A percentile compares a stretch with the other conserved stretches of the same genome.
Evolutionary conservation across 2,329 filamentous ascomycete species (phyloP).

Genomic region (Thielaviopsis euricoi): DNA sequence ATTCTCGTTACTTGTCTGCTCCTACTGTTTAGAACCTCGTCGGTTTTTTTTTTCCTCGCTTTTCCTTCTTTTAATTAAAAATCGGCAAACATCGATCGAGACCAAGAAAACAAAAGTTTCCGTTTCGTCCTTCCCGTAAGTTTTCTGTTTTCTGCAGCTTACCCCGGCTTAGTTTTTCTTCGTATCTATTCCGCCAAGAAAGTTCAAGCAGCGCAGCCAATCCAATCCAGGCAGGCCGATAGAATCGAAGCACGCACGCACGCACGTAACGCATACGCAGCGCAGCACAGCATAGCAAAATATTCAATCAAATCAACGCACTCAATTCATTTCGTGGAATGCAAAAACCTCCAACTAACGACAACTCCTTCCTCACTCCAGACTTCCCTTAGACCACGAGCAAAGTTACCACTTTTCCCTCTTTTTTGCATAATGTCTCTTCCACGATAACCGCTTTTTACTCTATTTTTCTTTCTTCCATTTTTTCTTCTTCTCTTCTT

Average conservation of each 20-base stretch:
- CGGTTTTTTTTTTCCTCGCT: neutral
- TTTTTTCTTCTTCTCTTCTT: neutral
- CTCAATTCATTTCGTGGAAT: neutral
- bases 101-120: neutral
- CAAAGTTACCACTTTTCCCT: neutral
- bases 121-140: neutral
- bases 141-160: neutral
- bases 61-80: neutral
- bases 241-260: neutral
- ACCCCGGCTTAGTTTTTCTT: neutral
- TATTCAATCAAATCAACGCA: neutral
- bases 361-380: neutral
- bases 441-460: neutral
- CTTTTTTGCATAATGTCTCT: neutral
- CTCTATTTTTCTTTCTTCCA: neutral
- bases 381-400: neutral
- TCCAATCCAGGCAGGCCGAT: neutral
- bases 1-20: neutral
- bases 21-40: neutral
- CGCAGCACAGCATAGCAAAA: neutral
- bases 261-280: neutral
- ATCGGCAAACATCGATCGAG: neutral
- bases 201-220: no score
- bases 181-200: neutral
- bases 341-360: neutral